A percentile compares a stretch with the other conserved stretches of the same genome.
phyloP scores from a whole-genome alignment of 192 early-diverging fungal genomes.

The Podila horticola region DNA sequence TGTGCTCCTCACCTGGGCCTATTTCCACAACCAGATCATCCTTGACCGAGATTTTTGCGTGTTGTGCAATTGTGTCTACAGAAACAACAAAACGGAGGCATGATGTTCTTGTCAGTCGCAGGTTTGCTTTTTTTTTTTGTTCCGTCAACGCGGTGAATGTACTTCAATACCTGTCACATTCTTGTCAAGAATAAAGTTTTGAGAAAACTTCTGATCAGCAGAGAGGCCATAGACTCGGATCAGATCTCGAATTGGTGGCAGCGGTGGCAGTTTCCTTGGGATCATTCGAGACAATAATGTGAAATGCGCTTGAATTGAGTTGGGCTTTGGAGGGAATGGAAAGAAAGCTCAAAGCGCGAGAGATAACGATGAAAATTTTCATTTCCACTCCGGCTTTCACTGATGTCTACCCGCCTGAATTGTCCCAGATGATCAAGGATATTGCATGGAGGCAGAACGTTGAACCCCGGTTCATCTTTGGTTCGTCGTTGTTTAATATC shows the following conservation, averaged over 20 bases:
- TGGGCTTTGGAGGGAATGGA: background rate
- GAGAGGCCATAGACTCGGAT: slow-evolving; percentile 78
- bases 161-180: slow-evolving; percentile 71
- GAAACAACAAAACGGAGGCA: background rate
- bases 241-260: slow-evolving; percentile 77
- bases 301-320: background rate
- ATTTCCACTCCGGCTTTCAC: no score
- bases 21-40: slow-evolving; percentile 79
- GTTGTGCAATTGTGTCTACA: slow-evolving; percentile 72
- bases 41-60: slow-evolving; percentile 64
- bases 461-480: no score
- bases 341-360: background rate
- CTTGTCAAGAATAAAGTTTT: slow-evolving; percentile 87
- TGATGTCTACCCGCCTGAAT: no score
- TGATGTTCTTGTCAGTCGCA: background rate
- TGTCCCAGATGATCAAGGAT: no score
- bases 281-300: slow-evolving; percentile 2
- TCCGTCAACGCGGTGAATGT: background rate
- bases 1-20: slow-evolving; percentile 65
- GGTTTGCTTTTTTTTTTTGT: background rate
- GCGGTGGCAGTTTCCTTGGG: slow-evolving; percentile 59
- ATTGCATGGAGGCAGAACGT: no score
- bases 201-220: slow-evolving; percentile 77
- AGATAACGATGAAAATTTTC: no score
- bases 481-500: no score